Evolutionary conservation across 1,284 basidiomycete species (phyloP), one percentile per base, ranked within the genome.

Genomic region (Kwoniella shivajii): DNA sequence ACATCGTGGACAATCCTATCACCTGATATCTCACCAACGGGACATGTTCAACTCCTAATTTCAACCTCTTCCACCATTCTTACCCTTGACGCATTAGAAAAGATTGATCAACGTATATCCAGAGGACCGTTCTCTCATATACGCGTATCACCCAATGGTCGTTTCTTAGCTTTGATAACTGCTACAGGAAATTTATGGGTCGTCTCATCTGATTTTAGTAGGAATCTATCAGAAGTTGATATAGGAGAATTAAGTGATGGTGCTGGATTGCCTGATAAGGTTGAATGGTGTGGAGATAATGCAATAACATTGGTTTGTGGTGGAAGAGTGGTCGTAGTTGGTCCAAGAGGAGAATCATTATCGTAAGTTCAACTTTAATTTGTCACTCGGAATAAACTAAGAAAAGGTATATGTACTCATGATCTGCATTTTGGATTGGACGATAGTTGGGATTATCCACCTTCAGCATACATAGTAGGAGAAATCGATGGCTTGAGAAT

Each of bases 271-370:
- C 79, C 80, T 7, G 73, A 82, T 29, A 86, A 88, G 65, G 86
- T 94, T 0, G 88, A 89, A 69, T 99, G 96, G 96, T 98, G 94
- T 71, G 94, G 94, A 5, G 93, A 93, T 72, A 93, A 99, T 75
- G 92, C 92, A 0, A 88, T 99, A 26, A 83, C 92, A 2, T 83
- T 98, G 16, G 88, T 86, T 2, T 98, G 91, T 88, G 72, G 66
- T 36, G 81, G 84, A n/a, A 80, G 87, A 43, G 88, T 88, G 0
- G 79, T 94, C 14, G 82, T 99, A 45, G 88, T 97, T 9, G 94
- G 95, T 2, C 95, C 95, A 4, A 90, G 87, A 61, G 93, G 92
- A 1, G 92, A 95, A 63, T 88, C 86, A 1, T 79, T 98, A 24
- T 84, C 84, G 90, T 94, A 72, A 67, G 88, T 80, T 2, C 20